Evolutionary conservation across 2,329 filamentous ascomycete genomes (phyloP).

Genomic region (Rhexocercosporidium sp.): DNA sequence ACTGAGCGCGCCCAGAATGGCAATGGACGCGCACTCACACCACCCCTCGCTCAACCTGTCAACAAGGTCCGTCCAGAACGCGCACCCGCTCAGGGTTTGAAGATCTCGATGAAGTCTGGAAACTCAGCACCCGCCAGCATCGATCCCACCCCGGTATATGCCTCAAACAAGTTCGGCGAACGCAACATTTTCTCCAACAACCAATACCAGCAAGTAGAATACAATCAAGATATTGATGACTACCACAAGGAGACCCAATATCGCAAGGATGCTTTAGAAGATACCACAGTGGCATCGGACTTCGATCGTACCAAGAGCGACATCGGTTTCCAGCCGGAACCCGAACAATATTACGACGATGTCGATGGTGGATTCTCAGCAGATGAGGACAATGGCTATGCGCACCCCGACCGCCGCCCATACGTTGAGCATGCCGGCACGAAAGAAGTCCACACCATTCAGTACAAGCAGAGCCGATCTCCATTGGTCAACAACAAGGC

Average conservation of each 20-base stretch:
- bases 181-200: not conserved
- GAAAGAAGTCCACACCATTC: slow-evolving; percentile 10
- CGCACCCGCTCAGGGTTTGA: not conserved
- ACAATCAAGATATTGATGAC: not conserved
- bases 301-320: slow-evolving; percentile 21
- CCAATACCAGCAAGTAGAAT: slow-evolving; percentile 5
- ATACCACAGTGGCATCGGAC: slow-evolving; percentile 12
- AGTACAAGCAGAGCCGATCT: slow-evolving; percentile 22
- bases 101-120: slow-evolving; percentile 6
- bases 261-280: slow-evolving; percentile 15
- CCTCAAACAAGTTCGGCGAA: not conserved
- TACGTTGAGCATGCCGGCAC: not conserved
- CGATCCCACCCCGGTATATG: not conserved
- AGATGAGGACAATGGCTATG: not conserved
- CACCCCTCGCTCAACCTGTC: not conserved
- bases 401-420: not conserved
- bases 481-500: slow-evolving; percentile 7
- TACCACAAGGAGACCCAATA: not conserved
- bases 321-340: not conserved
- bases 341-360: slow-evolving; percentile 1
- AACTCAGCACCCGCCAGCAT: not conserved
- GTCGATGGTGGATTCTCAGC: not conserved
- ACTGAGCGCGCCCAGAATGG: not conserved
- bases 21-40: not conserved
- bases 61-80: slow-evolving; percentile 10